phyloP scores from a whole-genome alignment of 2,329 filamentous ascomycete genomes.

The Fusarium verrucosum region DNA sequence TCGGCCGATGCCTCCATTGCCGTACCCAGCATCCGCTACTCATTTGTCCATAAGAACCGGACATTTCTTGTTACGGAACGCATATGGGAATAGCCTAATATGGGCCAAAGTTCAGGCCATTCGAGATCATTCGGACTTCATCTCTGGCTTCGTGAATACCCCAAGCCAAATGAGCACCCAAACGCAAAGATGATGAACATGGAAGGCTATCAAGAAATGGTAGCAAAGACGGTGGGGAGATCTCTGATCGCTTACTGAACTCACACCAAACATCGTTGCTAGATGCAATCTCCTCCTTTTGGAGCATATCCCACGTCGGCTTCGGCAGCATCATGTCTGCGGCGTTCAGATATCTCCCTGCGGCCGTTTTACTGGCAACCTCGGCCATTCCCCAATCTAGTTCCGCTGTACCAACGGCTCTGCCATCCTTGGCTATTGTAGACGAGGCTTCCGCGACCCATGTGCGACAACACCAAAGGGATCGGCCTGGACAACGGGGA shows the following conservation, averaged over 20 bases:
- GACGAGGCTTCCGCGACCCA: constrained; percentile 52
- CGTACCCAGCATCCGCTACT: constrained; percentile 33
- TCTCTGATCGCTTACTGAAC: too few relatives aligned
- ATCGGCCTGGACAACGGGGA: constrained; percentile 49
- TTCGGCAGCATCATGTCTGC: too few relatives aligned
- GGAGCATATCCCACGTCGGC: too few relatives aligned
- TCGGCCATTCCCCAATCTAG: constrained; percentile 51
- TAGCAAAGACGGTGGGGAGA: neutral
- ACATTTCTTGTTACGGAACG: constrained; percentile 59
- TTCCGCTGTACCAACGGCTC: constrained; percentile 49
- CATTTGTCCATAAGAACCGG: constrained; percentile 50
- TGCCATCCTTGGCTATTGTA: constrained; percentile 48
- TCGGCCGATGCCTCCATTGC: constrained; percentile 36
- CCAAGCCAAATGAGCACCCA: constrained; percentile 37
- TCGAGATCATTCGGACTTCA: constrained; percentile 48
- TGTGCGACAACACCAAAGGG: constrained; percentile 52
- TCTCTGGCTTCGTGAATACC: constrained; percentile 43
- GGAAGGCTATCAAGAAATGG: constrained; percentile 47
- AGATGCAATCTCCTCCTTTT: too few relatives aligned
- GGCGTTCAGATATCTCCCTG: too few relatives aligned
- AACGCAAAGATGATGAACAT: constrained; percentile 34
- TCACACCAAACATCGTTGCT: too few relatives aligned
- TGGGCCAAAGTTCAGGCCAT: constrained; percentile 45
- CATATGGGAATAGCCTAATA: constrained; percentile 39
- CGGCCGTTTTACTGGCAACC: too few relatives aligned